Evolutionary conservation across 176 grass and related monocot genomes (phyloP).

Genomic region (Oryza longistaminata): DNA sequence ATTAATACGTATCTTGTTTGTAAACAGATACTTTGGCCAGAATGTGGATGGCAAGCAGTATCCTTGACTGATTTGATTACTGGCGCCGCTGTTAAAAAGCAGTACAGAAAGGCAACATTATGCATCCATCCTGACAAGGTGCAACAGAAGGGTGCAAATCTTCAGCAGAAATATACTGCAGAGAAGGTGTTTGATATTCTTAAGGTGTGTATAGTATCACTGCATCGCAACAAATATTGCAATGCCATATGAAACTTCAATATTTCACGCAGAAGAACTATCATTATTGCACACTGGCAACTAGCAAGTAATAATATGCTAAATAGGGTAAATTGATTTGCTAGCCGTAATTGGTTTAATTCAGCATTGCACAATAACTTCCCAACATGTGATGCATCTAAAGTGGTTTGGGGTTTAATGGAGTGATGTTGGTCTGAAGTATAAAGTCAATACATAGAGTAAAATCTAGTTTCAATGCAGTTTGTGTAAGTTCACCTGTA

Average conservation of each 20-base stretch:
- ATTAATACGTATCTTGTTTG: constrained; percentile 12
- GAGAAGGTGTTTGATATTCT: constrained; percentile 86
- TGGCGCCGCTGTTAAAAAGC: constrained; percentile 71
- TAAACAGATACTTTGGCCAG: constrained; percentile 76
- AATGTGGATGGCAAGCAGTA: constrained; percentile 71
- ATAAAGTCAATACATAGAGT: neutral
- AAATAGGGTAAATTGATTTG: neutral
- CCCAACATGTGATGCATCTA: neutral
- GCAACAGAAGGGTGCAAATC: constrained; percentile 71
- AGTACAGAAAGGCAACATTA: constrained; percentile 68
- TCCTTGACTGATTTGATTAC: constrained; percentile 82
- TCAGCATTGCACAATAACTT: neutral
- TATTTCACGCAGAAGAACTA: constrained; percentile 10
- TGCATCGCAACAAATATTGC: neutral
- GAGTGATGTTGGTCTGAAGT: neutral
- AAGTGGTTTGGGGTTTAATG: neutral
- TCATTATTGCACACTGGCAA: neutral
- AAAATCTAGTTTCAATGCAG: neutral
- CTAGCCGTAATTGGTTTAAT: neutral
- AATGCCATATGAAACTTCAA: neutral
- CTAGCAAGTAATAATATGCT: neutral
- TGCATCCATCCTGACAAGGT: constrained; percentile 88
- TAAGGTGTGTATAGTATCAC: constrained; percentile 53
- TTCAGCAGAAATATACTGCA: constrained; percentile 74
- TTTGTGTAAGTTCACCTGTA: neutral